These are phyloP conservation scores for Plasmodium gonderi DNA, from an alignment of 169 alveolate genomes.

Conservation along the genomic window DNA sequence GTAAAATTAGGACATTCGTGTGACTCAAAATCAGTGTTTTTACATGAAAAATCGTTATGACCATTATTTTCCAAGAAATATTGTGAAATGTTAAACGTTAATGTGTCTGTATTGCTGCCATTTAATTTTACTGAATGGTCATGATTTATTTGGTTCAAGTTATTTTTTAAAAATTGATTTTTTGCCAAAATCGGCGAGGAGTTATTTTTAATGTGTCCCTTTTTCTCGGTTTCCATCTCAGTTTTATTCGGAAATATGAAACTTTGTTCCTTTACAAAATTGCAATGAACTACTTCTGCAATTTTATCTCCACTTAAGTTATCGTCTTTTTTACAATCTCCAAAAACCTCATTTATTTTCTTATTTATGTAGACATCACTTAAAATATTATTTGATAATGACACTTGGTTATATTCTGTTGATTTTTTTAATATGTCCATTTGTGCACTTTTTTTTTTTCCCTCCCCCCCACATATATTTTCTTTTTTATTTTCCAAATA, in stretches of 20 bases:
- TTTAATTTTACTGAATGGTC: conserved; percentile 2
- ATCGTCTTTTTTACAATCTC: conserved; percentile 21
- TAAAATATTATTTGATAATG: conserved; percentile 24
- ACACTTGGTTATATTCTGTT: conserved; percentile 12
- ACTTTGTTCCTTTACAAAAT: conserved; percentile 3
- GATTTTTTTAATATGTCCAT: conserved; percentile 46
- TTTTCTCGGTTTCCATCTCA: conserved; percentile 28
- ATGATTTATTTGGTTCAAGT: conserved; percentile 14
- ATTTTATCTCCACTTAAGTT: conserved; percentile 18
- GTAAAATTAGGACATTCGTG: not conserved
- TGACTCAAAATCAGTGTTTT: conserved; percentile 16
- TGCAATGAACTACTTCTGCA: not conserved
- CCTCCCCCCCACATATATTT: not conserved
- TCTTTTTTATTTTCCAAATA: conserved; percentile 24
- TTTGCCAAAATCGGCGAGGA: not conserved
- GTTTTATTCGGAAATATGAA: conserved; percentile 1
- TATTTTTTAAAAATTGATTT: conserved; percentile 15
- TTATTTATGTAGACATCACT: conserved; percentile 25
- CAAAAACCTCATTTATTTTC: conserved; percentile 4
- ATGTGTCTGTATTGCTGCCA: not conserved
- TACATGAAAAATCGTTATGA: not conserved
- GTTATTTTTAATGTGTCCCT: conserved; percentile 3
- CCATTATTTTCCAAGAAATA: not conserved
- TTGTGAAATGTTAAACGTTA: conserved; percentile 9
- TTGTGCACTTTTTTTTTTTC: conserved; percentile 5